Conservation (phyloP, 805 yeast species). For the Saccharomycopsis fermentans region DNA sequence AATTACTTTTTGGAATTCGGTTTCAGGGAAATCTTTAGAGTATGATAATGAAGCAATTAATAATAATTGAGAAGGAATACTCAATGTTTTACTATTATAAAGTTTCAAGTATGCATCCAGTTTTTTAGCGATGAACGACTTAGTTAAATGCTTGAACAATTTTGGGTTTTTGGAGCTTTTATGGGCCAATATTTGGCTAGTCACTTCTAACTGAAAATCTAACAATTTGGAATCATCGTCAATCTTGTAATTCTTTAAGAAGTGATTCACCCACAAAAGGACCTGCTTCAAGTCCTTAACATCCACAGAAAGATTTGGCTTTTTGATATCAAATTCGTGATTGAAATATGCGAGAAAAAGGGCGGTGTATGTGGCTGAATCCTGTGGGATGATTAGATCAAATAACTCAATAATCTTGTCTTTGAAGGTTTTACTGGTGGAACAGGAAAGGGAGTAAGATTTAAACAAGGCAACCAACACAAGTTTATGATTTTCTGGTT, state of each 20-base stretch:
- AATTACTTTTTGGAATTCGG: not conserved
- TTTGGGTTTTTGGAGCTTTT: not conserved
- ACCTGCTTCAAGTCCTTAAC: conserved; percentile 6
- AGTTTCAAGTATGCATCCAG: not conserved
- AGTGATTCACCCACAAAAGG: conserved; percentile 5
- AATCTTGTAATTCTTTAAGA: not conserved
- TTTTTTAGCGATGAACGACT: not conserved
- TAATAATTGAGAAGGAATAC: conserved; percentile 7
- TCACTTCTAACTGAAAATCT: conserved; percentile 4
- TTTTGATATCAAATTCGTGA: conserved; percentile 1
- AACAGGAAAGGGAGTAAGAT: conserved; percentile 3
- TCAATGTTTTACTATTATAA: not conserved
- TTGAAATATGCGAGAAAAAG: conserved; percentile 1
- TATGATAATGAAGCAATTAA: conserved; percentile 3
- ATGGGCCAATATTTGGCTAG: conserved; percentile 3
- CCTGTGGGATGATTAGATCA: conserved; percentile 2
- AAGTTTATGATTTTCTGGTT: not conserved
- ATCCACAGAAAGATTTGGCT: conserved; percentile 4
- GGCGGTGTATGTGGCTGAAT: not conserved
- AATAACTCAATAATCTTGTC: conserved; percentile 1
- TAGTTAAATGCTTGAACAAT: not conserved
- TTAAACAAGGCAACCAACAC: conserved; percentile 4
- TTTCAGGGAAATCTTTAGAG: not conserved
- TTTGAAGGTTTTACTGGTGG: not conserved
- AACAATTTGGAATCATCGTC: not conserved